Percentiles rank a stretch among this genome's conserved stretches.
phyloP scores from a whole-genome alignment of 768 basidiomycete genomes.

The Dioszegia crocea region DNA sequence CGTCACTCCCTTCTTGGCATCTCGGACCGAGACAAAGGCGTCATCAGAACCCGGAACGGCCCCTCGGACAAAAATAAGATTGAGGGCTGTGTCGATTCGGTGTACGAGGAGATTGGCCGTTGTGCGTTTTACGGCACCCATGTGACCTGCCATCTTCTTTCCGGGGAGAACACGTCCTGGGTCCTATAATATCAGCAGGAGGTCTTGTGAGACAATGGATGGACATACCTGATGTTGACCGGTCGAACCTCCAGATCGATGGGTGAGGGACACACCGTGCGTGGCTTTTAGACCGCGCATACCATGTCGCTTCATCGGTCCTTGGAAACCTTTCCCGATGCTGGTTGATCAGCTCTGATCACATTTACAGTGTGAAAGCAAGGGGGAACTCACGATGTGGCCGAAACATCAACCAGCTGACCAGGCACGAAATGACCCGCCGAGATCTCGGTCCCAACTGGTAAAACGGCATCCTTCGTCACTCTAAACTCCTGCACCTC shows the following conservation, averaged over 20 bases:
- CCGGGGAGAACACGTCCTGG: conserved; percentile 95
- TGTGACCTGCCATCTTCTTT: conserved; percentile 95
- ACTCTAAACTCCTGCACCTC: conserved; percentile 84
- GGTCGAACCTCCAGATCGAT: conserved; percentile 86
- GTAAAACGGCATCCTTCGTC: conserved; percentile 80
- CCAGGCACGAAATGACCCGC: conserved; percentile 96
- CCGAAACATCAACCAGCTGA: conserved; percentile 86
- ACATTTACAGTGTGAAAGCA: neutral
- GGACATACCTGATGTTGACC: conserved; percentile 83
- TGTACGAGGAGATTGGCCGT: conserved; percentile 83
- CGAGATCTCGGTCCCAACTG: conserved; percentile 81
- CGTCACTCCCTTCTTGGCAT: conserved; percentile 83
- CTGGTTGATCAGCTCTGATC: conserved; percentile 52
- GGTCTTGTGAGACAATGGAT: neutral
- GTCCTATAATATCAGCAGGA: conserved; percentile 58
- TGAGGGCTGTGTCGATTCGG: conserved; percentile 76
- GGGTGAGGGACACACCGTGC: conserved; percentile 93
- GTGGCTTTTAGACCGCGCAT: conserved; percentile 87
- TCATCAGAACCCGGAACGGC: conserved; percentile 85
- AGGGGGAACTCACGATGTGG: conserved; percentile 68
- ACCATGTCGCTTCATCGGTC: conserved; percentile 93
- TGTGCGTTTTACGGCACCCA: conserved; percentile 78
- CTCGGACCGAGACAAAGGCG: conserved; percentile 75
- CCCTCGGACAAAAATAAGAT: conserved; percentile 89
- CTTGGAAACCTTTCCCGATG: conserved; percentile 95